These are phyloP conservation scores for Coffea canephora DNA, from an alignment of 257 asterid species.

Conservation along the genomic window DNA sequence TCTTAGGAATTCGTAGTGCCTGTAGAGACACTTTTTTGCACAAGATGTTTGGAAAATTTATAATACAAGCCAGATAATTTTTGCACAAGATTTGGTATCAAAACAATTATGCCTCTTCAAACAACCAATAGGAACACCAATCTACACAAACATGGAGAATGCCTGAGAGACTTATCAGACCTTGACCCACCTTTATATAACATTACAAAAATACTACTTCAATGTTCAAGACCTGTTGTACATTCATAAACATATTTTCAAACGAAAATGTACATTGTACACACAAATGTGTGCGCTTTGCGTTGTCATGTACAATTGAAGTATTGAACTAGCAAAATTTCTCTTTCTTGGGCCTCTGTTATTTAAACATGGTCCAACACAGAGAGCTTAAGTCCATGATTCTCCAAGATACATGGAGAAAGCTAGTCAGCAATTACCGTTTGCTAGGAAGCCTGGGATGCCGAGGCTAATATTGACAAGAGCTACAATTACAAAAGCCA, in stretches of 20 bases:
- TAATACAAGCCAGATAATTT: no score
- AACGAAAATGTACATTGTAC: neutral
- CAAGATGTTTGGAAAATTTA: no score
- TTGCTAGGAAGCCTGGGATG: neutral
- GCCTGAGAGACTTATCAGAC: no score
- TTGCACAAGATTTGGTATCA: no score
- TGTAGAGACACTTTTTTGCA: no score
- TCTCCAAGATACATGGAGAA: neutral
- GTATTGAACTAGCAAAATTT: neutral
- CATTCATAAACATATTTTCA: neutral
- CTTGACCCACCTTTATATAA: neutral
- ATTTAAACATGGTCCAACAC: neutral
- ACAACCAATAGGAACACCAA: no score
- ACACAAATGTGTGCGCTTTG: neutral
- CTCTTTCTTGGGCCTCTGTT: neutral
- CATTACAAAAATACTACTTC: neutral
- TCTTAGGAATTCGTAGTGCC: no score
- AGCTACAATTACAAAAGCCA: neutral
- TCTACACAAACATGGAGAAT: no score
- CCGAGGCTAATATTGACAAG: conserved; percentile 9
- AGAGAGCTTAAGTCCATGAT: neutral
- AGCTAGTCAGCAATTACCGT: neutral
- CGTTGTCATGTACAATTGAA: neutral
- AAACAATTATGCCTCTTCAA: no score
- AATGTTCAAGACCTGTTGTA: neutral